Evolutionary conservation across 2,329 filamentous ascomycete species (phyloP).

Genomic region (Aschersonia sp.): DNA sequence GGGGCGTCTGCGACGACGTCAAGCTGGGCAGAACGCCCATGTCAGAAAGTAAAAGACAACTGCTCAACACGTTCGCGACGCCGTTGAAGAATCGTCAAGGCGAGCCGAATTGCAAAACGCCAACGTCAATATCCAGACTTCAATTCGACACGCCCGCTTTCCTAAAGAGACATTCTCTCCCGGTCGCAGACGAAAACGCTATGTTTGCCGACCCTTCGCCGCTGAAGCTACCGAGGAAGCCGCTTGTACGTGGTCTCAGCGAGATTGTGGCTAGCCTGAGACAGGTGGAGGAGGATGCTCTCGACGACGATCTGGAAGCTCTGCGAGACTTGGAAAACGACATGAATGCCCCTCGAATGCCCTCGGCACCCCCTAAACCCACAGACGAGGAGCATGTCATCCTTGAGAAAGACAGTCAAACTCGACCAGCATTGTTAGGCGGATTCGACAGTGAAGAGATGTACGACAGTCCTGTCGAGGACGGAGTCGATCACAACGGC

Average conservation of each 20-base stretch:
- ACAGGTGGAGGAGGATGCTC: slow-evolving; percentile 51
- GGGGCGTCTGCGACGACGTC: slow-evolving; percentile 2
- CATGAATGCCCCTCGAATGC: slow-evolving; percentile 8
- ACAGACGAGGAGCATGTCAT: neutral
- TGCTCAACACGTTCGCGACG: slow-evolving; percentile 50
- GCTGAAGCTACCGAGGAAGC: slow-evolving; percentile 40
- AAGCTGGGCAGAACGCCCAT: slow-evolving; percentile 29
- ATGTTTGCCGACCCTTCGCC: slow-evolving; percentile 33
- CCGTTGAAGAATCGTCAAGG: slow-evolving; percentile 38
- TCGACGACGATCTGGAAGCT: slow-evolving; percentile 62
- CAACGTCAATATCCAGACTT: slow-evolving; percentile 36
- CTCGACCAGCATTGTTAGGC: slow-evolving; percentile 31
- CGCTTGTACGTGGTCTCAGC: slow-evolving; percentile 56
- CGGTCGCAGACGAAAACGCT: slow-evolving; percentile 41
- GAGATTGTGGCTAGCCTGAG: slow-evolving; percentile 58
- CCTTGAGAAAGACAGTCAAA: slow-evolving; percentile 25
- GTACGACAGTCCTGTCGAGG: slow-evolving; percentile 41
- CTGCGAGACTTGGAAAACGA: slow-evolving; percentile 55
- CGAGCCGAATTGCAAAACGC: slow-evolving; percentile 26
- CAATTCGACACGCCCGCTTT: slow-evolving; percentile 60
- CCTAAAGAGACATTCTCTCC: slow-evolving; percentile 33
- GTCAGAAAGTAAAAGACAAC: slow-evolving; percentile 43
- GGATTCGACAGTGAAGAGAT: slow-evolving; percentile 49
- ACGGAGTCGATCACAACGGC: slow-evolving; percentile 38
- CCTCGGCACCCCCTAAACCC: slow-evolving; percentile 3